Base-by-base conservation (phyloP, 805 yeast species). In the Lachancea meyersii region DNA sequence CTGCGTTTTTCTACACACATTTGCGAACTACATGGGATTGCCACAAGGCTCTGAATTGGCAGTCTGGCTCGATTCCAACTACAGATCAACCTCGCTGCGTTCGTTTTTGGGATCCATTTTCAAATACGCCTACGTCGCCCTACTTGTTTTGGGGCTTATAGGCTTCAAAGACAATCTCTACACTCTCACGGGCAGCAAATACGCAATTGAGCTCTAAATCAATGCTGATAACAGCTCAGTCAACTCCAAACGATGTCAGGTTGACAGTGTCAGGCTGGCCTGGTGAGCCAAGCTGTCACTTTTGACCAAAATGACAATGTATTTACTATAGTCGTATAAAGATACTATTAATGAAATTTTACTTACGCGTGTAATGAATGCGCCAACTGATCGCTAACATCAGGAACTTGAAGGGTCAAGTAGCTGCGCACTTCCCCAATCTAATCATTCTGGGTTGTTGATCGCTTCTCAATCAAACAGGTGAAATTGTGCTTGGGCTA, bases 1-100 rank as follows among this genome's bases (percentile, higher is more conserved):
- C 10, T 61, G 67, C 33, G 48, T 62, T 14, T 17, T 48, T 3
- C 27, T 56, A n/a, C 68, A 63, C 31, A 32, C 52, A 1, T 46
- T 55, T 10, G 61, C 66, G 36, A 63, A 63, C 43, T 47, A 53
- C 33, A 50, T 58, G 52, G 65, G 66, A n/a, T 53, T 62, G 31
- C 66, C 68, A 2, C 48, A 48, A n/a, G 52, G 51, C 6, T 54
- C 63, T 3, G 47, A 43, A 23, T 35, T 57, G 3, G 41, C 31
- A 5, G 43, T 39, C 17, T 53, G 57, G 32, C 45, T 38, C 9
- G 35, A 30, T 18, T 5, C 21, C 2, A 30, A 20, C 11, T n/a
- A 11, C 21, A 5, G 20, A 21, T 8, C 30, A 7, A 16, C n/a
- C 10, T 5, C 37, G 10, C 7, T 31, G 6, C 34, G 35, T 14